Evolutionary conservation across 2,329 filamentous ascomycete genomes (phyloP), one percentile per base, ranked within the genome.

Genomic region (Didymella exigua): DNA sequence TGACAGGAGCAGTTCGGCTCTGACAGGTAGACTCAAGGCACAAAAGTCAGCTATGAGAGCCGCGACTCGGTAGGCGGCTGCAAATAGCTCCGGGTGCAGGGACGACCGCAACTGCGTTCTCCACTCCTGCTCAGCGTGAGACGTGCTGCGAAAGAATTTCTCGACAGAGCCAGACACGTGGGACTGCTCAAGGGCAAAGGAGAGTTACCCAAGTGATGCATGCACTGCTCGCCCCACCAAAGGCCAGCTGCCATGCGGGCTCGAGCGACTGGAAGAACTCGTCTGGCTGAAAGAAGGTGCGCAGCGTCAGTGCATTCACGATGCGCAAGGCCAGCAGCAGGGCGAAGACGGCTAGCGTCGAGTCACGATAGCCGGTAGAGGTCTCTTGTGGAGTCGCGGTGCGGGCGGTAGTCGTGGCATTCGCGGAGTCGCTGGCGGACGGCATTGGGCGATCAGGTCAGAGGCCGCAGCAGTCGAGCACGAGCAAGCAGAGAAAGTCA

Each of bases 241-340:
- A 97, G 3, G 90, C 89, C 50, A 95, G 82, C 67, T 87, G 81
- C 93, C 93, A 98, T 63, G 95, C 95, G 48, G 95, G 93, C 78
- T 99, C 95, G 38, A 98, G 84, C 1, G 92, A 89, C 73, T 99
- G 95, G 70, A 95, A 99, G 79, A 91, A 98, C 76, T 99, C 95
- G 79, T 99, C 95, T 24, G 95, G 95, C 76, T 99, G 95, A 78
- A 99, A 99, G 75, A 97, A 99, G 18, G 95, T 98, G 62, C 85
- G 81, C 53, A 96, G 81, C 59, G 82, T 86, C 65, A 95, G 81
- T 27, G 91, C 87, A 77, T 96, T 96, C 72, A 90, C 74, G 61
- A 93, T 82, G 49, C 95, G 90, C 60, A 96, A 84, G 34, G 85
- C 80, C 62, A 97, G 64, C 44, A 86, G 62, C 57, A 71, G 60